These are phyloP conservation scores for Fulvia fulva DNA, from an alignment of 2,329 filamentous ascomycete genomes.

Conservation along the genomic window DNA sequence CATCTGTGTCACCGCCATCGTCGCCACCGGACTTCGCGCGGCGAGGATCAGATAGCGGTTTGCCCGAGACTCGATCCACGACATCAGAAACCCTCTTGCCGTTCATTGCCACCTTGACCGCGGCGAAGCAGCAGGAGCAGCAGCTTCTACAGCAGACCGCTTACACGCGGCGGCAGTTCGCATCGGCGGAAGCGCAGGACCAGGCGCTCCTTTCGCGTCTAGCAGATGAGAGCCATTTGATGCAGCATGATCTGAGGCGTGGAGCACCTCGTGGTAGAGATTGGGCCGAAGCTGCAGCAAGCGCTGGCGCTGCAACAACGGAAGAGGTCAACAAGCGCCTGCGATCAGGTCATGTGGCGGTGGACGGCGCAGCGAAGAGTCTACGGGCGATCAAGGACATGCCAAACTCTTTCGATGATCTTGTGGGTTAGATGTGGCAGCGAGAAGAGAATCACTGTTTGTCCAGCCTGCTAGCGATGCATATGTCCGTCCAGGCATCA, in stretches of 20 bases:
- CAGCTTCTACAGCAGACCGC: slow-evolving; percentile 27
- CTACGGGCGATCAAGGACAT: slow-evolving; percentile 20
- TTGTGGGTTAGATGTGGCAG: slow-evolving; percentile 1
- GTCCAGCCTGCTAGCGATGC: too few species aligned
- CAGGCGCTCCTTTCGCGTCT: slow-evolving; percentile 26
- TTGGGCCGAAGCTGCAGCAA: slow-evolving; percentile 26
- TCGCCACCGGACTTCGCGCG: slow-evolving; percentile 6
- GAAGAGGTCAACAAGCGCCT: slow-evolving; percentile 17
- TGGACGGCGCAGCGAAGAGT: slow-evolving; percentile 13
- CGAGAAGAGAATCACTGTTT: too few species aligned
- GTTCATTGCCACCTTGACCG: slow-evolving; percentile 21
- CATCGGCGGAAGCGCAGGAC: slow-evolving; percentile 23
- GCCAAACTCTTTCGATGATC: slow-evolving; percentile 13
- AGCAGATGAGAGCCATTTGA: slow-evolving; percentile 35
- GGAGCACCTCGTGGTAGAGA: slow-evolving; percentile 24
- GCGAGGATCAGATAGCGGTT: slow-evolving; percentile 4
- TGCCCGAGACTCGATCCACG: slow-evolving; percentile 5
- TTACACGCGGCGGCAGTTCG: slow-evolving; percentile 26
- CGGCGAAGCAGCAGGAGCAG: slow-evolving; percentile 21
- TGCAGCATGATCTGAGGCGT: slow-evolving; percentile 22
- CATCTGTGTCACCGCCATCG: background rate
- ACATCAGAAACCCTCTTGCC: slow-evolving; percentile 26
- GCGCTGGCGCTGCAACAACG: slow-evolving; percentile 16
- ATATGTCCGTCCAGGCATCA: too few species aligned
- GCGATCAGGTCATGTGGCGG: slow-evolving; percentile 15